Evolutionary conservation across 805 yeast species (phyloP), one percentile per base, ranked within the genome.

Genomic region (Nakazawaea holstii): DNA sequence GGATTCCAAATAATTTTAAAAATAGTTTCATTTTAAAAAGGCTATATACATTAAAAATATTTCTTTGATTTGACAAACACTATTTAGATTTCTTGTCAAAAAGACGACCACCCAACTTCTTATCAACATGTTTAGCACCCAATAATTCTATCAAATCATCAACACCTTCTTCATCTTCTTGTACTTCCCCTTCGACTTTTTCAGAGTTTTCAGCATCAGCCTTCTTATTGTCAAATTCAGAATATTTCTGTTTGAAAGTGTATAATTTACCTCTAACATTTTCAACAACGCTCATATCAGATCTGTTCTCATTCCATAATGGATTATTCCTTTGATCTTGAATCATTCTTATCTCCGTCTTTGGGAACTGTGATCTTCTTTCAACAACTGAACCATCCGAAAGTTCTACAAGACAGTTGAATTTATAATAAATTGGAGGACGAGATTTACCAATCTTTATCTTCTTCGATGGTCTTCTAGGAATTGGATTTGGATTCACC

Each of bases 371-470:
- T 0, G 96, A 81, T 57, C 87, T 77, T 66, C 99, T 78, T 32
- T 70, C 72, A 31, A 90, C 73, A 1, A 95, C 96, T 29, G 97
- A 86, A 1, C 99, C 99, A 63, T 94, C 99, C 54, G 95, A 84
- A 49, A 91, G 74, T 66, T 92, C 96, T n/a, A 94, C 91, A 33
- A 76, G 67, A 30, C 91, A 85, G 53, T 92, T 90, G 63, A 94
- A 94, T 64, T 88, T 88, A 68, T 92, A 79, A 66, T 88, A 91
- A 36, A 94, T 85, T 31, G 97, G 90, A 1, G 98, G 97, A 66
- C 97, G 80, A 14, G 96, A 90, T 62, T 86, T 86, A 48, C 97
- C 97, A 48, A 83, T 66, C 51, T 70, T 66, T 56, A 87, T 84
- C 62, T 80, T 84, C 62, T 79, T 82, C 66, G 77, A 63, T 44